Base-by-base conservation (phyloP, 2,329 filamentous ascomycete species). In the Colletotrichum neosansevieriae region DNA sequence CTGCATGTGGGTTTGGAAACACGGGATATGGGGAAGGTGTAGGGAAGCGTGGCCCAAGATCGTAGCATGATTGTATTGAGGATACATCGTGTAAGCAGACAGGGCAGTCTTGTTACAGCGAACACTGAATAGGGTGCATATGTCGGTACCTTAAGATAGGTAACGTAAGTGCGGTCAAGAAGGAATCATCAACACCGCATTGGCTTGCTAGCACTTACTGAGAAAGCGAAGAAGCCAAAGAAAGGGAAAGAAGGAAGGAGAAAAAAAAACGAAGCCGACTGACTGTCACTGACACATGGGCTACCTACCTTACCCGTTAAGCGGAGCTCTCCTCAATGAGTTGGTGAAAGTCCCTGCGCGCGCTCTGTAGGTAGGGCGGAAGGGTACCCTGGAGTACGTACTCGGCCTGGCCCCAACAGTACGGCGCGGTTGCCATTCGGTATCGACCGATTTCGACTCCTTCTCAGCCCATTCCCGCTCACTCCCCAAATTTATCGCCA, bases 381-480 rank as follows among this genome's bases (percentile, higher is more conserved):
- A 42, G 45, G 63, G 67, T 53, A 66, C 63, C 12, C 19, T 32
- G 51, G 34, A 38, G 45, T 54, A 67, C 63, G 67, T 70, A 67
- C 45, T 42, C 12, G 63, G 21, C 63, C 53, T 58, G 63, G 58
- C 57, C 57, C 57, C 53, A 51, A 58, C 21, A 57, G 63, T 17
- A 42, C 53, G 63, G 58, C 58, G 34, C 61, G 66, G 66, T 69
- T 60, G 62, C 67, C 65, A 67, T 67, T 72, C 71, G 70, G 76
- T 72, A 76, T 78, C 76, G 76, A 73, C 76, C 76, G 76, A 78
- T 78, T 75, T 72, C 76, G 60, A 67, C 71, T 71, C 72, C 76
- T 74, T 69, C 74, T 78, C 76, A 78, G 76, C 72, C 76, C 76
- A 78, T 77, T 78, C 75, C 72, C 73, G 70, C 73, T 75, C 76